Evolutionary conservation across 176 grass and related monocot genomes (phyloP).

Genomic region (bread wheat (Triticum aestivum)): IWGSC_CS_RefSeq_v2.1 NC_057798.1:374473379-374473878

Average conservation of each 20-base stretch:
- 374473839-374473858: neutral
- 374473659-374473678: conserved; percentile 54
- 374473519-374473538: neutral
- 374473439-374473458: neutral
- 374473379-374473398: neutral
- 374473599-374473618: neutral
- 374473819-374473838: no score
- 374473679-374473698: conserved; percentile 59
- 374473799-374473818: conserved; percentile 71
- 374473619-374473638: conserved; percentile 41
- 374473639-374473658: conserved; percentile 36
- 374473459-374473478: neutral
- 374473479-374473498: neutral
- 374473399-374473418: neutral
- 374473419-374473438: neutral
- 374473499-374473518: neutral
- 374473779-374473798: conserved; percentile 56
- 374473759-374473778: conserved; percentile 49
- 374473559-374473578: neutral
- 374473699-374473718: conserved; percentile 49
- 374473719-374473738: conserved; percentile 32
- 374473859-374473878: neutral
- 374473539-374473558: neutral
- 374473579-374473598: neutral
- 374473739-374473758: conserved; percentile 46